These are phyloP conservation scores for Parsonsia alboflavescens DNA, from an alignment of 257 asterid species.

Conservation along the genomic window DNA sequence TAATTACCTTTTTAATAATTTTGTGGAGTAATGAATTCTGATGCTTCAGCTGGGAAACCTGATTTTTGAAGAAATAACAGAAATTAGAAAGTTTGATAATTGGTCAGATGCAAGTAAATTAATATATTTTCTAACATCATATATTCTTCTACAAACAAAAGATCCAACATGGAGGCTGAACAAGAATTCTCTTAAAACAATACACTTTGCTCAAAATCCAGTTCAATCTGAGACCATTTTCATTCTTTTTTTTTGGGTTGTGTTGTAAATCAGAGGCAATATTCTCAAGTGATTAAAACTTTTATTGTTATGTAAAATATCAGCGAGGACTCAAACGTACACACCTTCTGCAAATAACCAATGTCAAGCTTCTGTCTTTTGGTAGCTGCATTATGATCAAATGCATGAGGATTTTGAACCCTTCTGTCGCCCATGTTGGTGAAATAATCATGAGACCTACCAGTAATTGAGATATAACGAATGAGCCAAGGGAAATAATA, in stretches of 20 bases:
- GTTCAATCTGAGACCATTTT: background rate
- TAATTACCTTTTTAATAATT: constrained; percentile 51
- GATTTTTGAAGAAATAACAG: constrained; percentile 20
- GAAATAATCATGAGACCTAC: constrained; percentile 42
- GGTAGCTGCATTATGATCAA: constrained; percentile 34
- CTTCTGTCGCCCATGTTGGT: constrained; percentile 24
- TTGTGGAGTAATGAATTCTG: constrained; percentile 54
- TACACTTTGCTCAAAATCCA: background rate
- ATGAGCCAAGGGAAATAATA: background rate
- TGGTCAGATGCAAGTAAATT: background rate
- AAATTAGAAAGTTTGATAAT: background rate
- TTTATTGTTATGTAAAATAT: background rate
- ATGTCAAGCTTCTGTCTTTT: constrained; percentile 82
- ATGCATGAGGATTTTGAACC: constrained; percentile 24
- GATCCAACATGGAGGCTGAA: background rate
- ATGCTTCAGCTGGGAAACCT: constrained; percentile 74
- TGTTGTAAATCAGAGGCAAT: background rate
- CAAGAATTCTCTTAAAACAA: background rate
- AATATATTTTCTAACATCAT: background rate
- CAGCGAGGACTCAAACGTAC: background rate
- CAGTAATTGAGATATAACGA: constrained; percentile 19
- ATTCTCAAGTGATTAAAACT: background rate
- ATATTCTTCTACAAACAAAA: background rate
- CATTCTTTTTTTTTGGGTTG: too few relatives aligned
- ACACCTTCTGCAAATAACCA: constrained; percentile 74